Evolutionary conservation across 371 early-diverging fungal genomes (phyloP).

Genomic region (Zychaea mexicana): DNA sequence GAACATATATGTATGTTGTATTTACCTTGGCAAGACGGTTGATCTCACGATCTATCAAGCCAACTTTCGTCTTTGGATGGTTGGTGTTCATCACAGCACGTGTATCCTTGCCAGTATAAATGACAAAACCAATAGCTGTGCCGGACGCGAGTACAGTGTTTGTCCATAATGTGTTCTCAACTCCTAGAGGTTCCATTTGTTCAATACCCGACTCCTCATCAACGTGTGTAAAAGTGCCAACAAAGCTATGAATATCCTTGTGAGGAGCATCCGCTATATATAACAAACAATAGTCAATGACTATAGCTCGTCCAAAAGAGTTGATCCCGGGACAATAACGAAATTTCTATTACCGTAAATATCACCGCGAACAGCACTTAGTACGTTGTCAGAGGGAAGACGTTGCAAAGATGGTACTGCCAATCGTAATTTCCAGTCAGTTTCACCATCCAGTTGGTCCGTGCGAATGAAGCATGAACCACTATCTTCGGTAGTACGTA

Average conservation of each 20-base stretch:
- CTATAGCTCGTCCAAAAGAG: background rate
- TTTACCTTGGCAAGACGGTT: conserved; percentile 90
- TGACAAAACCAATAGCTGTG: conserved; percentile 87
- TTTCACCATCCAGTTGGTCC: conserved; percentile 99
- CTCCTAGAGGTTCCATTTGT: conserved; percentile 72
- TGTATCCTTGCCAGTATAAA: conserved; percentile 98
- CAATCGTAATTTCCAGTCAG: conserved; percentile 98
- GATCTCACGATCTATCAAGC: conserved; percentile 93
- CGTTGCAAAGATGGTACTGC: conserved; percentile 85
- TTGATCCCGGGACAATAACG: background rate
- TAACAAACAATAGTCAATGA: background rate
- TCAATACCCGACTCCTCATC: conserved; percentile 50
- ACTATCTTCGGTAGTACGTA: conserved; percentile 82
- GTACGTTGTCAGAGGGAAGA: conserved; percentile 58
- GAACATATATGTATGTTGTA: background rate
- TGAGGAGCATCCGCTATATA: conserved; percentile 86
- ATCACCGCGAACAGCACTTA: conserved; percentile 66
- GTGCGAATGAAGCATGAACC: conserved; percentile 98
- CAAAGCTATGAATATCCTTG: conserved; percentile 96
- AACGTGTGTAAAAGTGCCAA: conserved; percentile 77
- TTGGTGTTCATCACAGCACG: conserved; percentile 98
- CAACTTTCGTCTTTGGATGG: conserved; percentile 95
- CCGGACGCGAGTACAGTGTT: conserved; percentile 98
- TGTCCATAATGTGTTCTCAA: conserved; percentile 98
- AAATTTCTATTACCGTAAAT: conserved; percentile 65